These are phyloP conservation scores for Typha latifolia DNA, from an alignment of 176 grass and related monocot species.

Conservation along the genomic window DNA sequence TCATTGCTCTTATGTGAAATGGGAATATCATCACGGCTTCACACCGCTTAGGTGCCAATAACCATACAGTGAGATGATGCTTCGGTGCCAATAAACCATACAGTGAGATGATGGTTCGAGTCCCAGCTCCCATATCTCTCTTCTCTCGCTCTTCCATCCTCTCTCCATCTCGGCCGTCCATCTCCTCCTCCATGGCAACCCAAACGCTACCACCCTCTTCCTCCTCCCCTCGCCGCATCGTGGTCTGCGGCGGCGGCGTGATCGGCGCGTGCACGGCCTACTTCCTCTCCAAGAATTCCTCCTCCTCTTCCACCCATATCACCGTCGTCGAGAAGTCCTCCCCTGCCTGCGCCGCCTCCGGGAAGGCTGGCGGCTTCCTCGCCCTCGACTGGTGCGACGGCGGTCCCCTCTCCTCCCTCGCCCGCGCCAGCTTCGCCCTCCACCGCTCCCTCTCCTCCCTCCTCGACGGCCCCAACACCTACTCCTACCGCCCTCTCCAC, in stretches of 20 bases:
- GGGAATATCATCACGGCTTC: too few species aligned
- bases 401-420: slow-evolving; percentile 48
- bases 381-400: slow-evolving; percentile 89
- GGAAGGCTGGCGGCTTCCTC: slow-evolving; percentile 83
- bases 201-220: not conserved
- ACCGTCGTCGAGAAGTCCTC: slow-evolving; percentile 59
- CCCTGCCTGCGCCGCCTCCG: slow-evolving; percentile 75
- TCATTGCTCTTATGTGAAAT: too few species aligned
- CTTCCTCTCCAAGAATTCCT: slow-evolving; percentile 56
- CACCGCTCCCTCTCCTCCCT: slow-evolving; percentile 52
- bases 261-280: slow-evolving; percentile 75
- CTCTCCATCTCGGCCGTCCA: not conserved
- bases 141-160: not conserved
- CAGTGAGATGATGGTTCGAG: not conserved
- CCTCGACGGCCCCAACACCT: slow-evolving; percentile 42
- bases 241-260: slow-evolving; percentile 77
- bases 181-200: slow-evolving; percentile 1
- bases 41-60: too few species aligned
- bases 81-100: too few species aligned
- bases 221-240: slow-evolving; percentile 29
- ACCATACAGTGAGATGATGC: not conserved
- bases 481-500: slow-evolving; percentile 69
- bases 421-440: slow-evolving; percentile 59
- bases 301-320: slow-evolving; percentile 20
- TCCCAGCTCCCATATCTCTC: not conserved